A percentile compares a stretch with the other conserved stretches of the same genome.
Conservation (phyloP, 805 yeast genomes). For the Candida morakotiae region DNA sequence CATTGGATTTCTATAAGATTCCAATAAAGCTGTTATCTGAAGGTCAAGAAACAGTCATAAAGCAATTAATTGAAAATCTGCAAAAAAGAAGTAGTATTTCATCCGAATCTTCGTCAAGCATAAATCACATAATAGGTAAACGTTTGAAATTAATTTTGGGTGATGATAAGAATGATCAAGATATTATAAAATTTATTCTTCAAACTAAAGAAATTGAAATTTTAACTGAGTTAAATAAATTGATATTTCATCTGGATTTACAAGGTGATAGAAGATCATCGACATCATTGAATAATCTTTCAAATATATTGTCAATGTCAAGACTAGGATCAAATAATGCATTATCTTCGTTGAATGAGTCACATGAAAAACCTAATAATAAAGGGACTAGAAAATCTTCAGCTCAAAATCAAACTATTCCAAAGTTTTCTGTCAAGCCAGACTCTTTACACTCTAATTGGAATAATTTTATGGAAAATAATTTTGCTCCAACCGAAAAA, state of each 20-base stretch:
- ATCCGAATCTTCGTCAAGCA: neutral
- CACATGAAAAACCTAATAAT: neutral
- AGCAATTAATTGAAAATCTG: constrained; percentile 15
- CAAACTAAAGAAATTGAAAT: constrained; percentile 33
- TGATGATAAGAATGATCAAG: constrained; percentile 21
- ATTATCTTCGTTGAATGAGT: constrained; percentile 18
- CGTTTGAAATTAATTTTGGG: constrained; percentile 22
- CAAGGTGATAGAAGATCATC: constrained; percentile 26
- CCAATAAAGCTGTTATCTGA: constrained; percentile 17
- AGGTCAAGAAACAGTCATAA: constrained; percentile 15
- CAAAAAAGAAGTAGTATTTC: neutral
- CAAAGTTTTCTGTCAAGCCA: constrained; percentile 34
- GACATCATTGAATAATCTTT: constrained; percentile 25
- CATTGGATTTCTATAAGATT: constrained; percentile 30
- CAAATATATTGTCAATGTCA: constrained; percentile 17
- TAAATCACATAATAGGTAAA: constrained; percentile 19
- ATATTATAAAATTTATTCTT: constrained; percentile 25
- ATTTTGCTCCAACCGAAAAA: constrained; percentile 8
- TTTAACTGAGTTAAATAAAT: constrained; percentile 33
- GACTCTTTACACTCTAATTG: constrained; percentile 8
- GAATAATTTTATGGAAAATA: constrained; percentile 7
- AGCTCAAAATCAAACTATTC: constrained; percentile 17
- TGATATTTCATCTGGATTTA: constrained; percentile 29
- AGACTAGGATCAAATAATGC: constrained; percentile 19
- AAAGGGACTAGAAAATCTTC: constrained; percentile 21